These are phyloP conservation scores for Leccinum olivaceoglutinosum DNA, from an alignment of 1,284 basidiomycete genomes.

Conservation along the genomic window DNA sequence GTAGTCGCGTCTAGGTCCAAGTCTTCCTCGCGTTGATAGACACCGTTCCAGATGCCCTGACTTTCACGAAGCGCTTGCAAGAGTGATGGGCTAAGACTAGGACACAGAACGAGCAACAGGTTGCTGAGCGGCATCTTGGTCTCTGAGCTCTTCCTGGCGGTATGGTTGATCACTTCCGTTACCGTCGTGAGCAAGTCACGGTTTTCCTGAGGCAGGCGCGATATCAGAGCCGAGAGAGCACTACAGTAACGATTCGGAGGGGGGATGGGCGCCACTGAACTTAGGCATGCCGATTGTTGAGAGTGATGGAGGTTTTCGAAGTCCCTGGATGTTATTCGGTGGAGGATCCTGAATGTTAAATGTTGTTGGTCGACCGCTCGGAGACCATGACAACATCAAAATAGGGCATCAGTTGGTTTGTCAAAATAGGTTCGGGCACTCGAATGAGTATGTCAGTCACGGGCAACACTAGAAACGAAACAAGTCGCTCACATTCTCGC, in stretches of 20 bases:
- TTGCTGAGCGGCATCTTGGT: conserved; percentile 87
- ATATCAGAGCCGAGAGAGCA: conserved; percentile 52
- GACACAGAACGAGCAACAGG: conserved; percentile 73
- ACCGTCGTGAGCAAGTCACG: conserved; percentile 69
- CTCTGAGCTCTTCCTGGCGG: conserved; percentile 53
- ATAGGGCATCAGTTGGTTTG: conserved; percentile 56
- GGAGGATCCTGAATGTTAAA: conserved; percentile 27
- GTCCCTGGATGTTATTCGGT: conserved; percentile 34
- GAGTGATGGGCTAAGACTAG: conserved; percentile 69
- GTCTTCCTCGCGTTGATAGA: conserved; percentile 11
- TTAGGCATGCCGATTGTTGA: conserved; percentile 69
- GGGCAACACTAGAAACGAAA: not conserved
- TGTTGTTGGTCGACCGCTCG: conserved; percentile 39
- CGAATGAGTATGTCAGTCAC: conserved; percentile 14
- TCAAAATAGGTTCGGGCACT: conserved; percentile 84
- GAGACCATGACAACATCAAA: conserved; percentile 72
- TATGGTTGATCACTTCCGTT: conserved; percentile 65
- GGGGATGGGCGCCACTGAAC: conserved; percentile 50
- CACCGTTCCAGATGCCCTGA: conserved; percentile 55
- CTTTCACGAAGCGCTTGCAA: conserved; percentile 70
- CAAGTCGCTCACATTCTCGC: conserved; percentile 59
- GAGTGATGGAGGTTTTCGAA: conserved; percentile 72
- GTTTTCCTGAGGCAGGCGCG: conserved; percentile 66
- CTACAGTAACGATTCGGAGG: conserved; percentile 49
- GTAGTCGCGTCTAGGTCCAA: conserved; percentile 8